Evolutionary conservation across 2,329 filamentous ascomycete genomes (phyloP).

Genomic region (Penicillium olsonii): DNA sequence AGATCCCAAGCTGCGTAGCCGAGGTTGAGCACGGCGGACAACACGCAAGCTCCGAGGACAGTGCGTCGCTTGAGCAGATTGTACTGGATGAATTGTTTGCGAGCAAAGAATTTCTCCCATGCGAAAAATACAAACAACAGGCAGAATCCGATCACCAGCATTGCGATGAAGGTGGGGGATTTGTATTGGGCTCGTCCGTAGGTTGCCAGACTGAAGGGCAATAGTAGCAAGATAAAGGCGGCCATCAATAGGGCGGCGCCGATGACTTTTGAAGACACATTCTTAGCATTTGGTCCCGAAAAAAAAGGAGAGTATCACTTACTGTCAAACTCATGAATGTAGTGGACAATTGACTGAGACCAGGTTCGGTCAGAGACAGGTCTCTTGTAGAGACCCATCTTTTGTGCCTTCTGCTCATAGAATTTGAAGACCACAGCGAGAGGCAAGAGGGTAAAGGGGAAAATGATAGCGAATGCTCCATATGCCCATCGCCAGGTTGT

Average conservation of each 20-base stretch:
- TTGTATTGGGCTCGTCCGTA: conserved; percentile 44
- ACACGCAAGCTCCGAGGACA: conserved; percentile 53
- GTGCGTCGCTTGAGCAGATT: conserved; percentile 52
- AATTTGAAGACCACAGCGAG: conserved; percentile 56
- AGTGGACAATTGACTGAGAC: conserved; percentile 53
- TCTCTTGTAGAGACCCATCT: conserved; percentile 53
- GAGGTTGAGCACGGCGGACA: conserved; percentile 53
- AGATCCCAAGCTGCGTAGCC: conserved; percentile 56
- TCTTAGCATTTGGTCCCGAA: too few relatives aligned
- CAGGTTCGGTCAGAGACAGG: conserved; percentile 48
- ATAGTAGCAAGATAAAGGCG: conserved; percentile 64
- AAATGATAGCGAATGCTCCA: conserved; percentile 35
- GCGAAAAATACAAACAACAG: conserved; percentile 56
- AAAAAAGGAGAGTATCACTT: conserved; percentile 44
- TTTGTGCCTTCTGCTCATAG: conserved; percentile 60
- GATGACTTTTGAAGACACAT: conserved; percentile 21
- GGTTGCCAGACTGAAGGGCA: conserved; percentile 64
- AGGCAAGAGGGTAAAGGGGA: conserved; percentile 56
- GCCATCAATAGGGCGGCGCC: conserved; percentile 53
- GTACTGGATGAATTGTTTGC: conserved; percentile 57
- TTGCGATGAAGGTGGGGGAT: conserved; percentile 51
- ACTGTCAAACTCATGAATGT: conserved; percentile 64
- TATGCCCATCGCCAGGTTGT: conserved; percentile 42
- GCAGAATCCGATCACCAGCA: conserved; percentile 56
- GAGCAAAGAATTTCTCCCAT: conserved; percentile 58